Base-by-base conservation (phyloP, 2,329 filamentous ascomycete genomes). In the Phialophora chinensis region DNA sequence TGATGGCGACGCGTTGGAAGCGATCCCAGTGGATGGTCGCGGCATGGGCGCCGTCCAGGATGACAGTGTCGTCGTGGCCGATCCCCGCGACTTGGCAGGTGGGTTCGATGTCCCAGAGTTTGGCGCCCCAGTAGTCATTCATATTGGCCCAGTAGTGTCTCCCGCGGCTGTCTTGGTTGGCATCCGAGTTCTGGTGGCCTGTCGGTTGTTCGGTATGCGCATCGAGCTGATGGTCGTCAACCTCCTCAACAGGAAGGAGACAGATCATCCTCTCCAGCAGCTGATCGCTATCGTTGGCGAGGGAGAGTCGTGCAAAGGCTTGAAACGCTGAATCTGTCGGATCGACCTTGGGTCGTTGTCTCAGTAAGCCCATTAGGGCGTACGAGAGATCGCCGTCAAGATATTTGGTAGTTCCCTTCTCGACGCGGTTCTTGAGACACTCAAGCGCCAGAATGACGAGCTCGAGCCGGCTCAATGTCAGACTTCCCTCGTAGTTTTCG, bases 221-320 rank as follows among this genome's bases (percentile, higher is more conserved):
- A 35, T 54, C 47, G n/a, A 27, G 25, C n/a, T 44, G 7, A 27
- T 14, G 12, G 49, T 27, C 6, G 23, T 27, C 2, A 5, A 20
- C 17, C 3, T 35, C 70, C 70, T 1, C 52, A 20, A 57, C 35
- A 6, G 81, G 79, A 0, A 80, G 70, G 1, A 82, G 73, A 70
- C 81, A 83, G 11, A 83, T 77, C 14, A 84, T 72, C 1, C 81
- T 78, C 66, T 81, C 82, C 0, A 84, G 76, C 1, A 84, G 76
- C 20, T 74, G 73, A 42, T 83, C 77, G 67, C 77, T 80, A 47
- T 81, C 80, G 52, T 83, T 83, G 10, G 79, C 78, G 0, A 84
- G 73, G 12, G 80, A 83, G 4, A 84, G 76, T 38, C 80, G 75
- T 4, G 81, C 80, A 61, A 84, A 84, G 0, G 81, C 82, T 67